Conservation (phyloP, 768 basidiomycete genomes). For the Mycena pura region DNA sequence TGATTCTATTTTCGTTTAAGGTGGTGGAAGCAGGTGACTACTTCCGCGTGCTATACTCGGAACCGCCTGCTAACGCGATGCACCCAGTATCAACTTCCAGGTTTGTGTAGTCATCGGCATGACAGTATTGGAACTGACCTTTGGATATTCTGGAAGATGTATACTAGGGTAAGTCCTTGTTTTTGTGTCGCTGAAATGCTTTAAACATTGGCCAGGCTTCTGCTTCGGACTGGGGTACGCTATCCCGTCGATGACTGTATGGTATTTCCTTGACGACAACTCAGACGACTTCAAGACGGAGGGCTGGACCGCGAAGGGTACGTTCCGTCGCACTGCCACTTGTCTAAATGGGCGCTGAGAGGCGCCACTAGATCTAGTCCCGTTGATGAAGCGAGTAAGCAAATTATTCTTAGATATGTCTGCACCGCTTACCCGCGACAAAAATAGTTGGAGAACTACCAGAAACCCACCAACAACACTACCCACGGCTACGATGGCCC, state of each 20-base stretch:
- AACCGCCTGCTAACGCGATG: background rate
- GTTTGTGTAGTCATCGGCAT: slow-evolving; percentile 30
- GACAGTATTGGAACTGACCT: background rate
- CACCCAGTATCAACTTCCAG: slow-evolving; percentile 79
- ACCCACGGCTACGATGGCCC: slow-evolving; percentile 76
- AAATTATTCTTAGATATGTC: background rate
- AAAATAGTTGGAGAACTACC: slow-evolving; percentile 72
- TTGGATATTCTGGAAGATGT: slow-evolving; percentile 52
- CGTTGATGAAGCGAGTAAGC: slow-evolving; percentile 71
- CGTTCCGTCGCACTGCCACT: slow-evolving; percentile 2
- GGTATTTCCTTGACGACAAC: too few relatives aligned
- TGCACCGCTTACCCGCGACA: background rate
- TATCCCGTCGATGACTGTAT: background rate
- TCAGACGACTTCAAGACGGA: slow-evolving; percentile 76
- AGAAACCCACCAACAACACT: slow-evolving; percentile 72
- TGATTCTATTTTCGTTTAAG: slow-evolving; percentile 31
- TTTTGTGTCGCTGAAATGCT: background rate
- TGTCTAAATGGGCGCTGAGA: background rate
- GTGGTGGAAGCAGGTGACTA: slow-evolving; percentile 61
- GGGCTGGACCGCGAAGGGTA: slow-evolving; percentile 72
- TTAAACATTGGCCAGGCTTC: slow-evolving; percentile 54
- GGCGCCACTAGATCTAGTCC: slow-evolving; percentile 58
- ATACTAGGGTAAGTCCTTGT: slow-evolving; percentile 56
- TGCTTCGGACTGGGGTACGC: slow-evolving; percentile 71
- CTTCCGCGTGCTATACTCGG: background rate